These are phyloP conservation scores for Pseudodiploospora longispora DNA, from an alignment of 2,329 filamentous ascomycete genomes.

Conservation along the genomic window DNA sequence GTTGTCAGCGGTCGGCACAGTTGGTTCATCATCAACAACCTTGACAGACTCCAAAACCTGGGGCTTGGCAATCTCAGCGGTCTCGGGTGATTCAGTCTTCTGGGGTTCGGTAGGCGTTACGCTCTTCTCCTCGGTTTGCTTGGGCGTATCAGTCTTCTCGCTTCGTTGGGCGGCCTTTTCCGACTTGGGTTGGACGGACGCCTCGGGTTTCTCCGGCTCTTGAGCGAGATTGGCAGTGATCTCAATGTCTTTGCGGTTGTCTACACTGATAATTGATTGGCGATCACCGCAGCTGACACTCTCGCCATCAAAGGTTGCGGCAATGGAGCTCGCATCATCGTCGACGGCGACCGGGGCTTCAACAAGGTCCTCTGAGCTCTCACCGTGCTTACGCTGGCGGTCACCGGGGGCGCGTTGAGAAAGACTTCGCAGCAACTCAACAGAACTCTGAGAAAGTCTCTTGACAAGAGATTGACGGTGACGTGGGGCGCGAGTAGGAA, in stretches of 20 bases:
- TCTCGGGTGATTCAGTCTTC: no score
- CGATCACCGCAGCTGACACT: conserved; percentile 34
- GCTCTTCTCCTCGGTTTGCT: no score
- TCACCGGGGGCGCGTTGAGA: conserved; percentile 25
- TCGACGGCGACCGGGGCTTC: conserved; percentile 23
- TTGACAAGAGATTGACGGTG: conserved; percentile 35
- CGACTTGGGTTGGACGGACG: neutral
- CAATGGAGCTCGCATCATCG: conserved; percentile 44
- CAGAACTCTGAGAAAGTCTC: conserved; percentile 41
- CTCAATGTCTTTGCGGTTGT: conserved; percentile 25
- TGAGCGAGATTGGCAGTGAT: conserved; percentile 30
- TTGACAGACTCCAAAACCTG: no score
- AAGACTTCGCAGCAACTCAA: conserved; percentile 34
- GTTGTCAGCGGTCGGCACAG: neutral
- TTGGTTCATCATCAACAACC: neutral
- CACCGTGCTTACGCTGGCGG: conserved; percentile 16
- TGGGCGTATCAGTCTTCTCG: no score
- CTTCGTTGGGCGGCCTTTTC: no score
- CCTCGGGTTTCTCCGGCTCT: conserved; percentile 4
- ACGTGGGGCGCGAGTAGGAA: conserved; percentile 14
- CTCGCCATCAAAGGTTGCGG: conserved; percentile 49
- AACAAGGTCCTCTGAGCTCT: conserved; percentile 41
- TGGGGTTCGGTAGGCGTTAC: no score
- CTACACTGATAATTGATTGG: conserved; percentile 16
- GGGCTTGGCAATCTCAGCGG: no score